Conservation (phyloP, 1,139 yeast species). For the Hansenula lynferdii region DNA sequence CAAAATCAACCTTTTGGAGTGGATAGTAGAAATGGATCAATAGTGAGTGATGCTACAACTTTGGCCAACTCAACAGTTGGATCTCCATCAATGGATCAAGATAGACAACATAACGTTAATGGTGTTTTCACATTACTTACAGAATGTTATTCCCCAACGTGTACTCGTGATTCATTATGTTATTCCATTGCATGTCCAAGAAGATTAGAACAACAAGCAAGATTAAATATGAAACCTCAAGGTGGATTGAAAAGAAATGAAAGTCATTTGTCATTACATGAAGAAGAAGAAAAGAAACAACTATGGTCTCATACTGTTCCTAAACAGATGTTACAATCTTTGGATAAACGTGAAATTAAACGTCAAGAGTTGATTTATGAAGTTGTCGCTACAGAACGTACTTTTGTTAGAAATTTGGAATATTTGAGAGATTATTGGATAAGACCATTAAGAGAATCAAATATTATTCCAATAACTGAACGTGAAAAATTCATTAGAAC, state of each 20-base stretch:
- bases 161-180: constrained; percentile 83
- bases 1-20: constrained; percentile 3
- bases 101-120: constrained; percentile 43
- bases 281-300: constrained; percentile 77
- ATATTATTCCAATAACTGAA: constrained; percentile 83
- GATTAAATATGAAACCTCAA: constrained; percentile 82
- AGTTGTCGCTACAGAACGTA: constrained; percentile 89
- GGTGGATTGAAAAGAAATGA: constrained; percentile 86
- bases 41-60: constrained; percentile 13
- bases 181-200: constrained; percentile 98
- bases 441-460: constrained; percentile 80
- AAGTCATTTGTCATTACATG: constrained; percentile 69
- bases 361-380: constrained; percentile 96
- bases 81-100: constrained; percentile 4
- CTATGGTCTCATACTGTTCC: constrained; percentile 96
- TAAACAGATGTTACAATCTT: constrained; percentile 66
- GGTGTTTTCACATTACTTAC: constrained; percentile 93
- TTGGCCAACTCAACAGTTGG: constrained; percentile 5
- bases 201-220: constrained; percentile 91
- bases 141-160: constrained; percentile 95
- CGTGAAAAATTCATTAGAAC: constrained; percentile 88
- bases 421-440: constrained; percentile 93
- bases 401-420: constrained; percentile 91
- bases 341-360: constrained; percentile 83
- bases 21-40: constrained; percentile 17